Base-by-base conservation (phyloP, 768 basidiomycete genomes). In the Rhodotorula toruloides region DNA sequence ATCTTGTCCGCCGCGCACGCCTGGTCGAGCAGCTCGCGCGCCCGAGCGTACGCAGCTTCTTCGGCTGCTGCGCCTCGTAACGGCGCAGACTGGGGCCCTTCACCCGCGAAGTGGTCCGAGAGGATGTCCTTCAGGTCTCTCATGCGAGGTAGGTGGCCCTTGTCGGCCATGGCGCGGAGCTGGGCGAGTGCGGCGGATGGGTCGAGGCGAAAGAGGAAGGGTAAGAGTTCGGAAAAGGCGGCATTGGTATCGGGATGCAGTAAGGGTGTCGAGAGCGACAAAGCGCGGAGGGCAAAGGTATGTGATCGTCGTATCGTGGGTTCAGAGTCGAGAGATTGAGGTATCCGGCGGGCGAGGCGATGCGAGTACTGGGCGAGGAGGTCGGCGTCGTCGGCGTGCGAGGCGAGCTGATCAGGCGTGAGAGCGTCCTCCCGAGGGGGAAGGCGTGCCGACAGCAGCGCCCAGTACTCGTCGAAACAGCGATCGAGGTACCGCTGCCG, bases 21-120 rank as follows among this genome's bases (percentile, higher is more conserved):
- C 27, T 48, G 50, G 50, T 67, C 66, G 56, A 67, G 66, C 9
- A 67, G 37, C 0, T 11, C 0, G 19, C 56, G 55, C 27, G 66
- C 66, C 14, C 58, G 61, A 0, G 61, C 52, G 52, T 67, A 67
- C 25, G 54, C 65, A 27, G 60, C 65, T 31, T 52, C 50, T 3
- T 31, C 61, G 29, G 32, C 36, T 14, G 22, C 32, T 11, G n/a
- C 50, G 39, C 0, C 50, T 12, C 7, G 29, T 2, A n/a, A 13
- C 27, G 48, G 25, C 14, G 40, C 25, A 1, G 43, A 32, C 9
- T 54, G 44, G 22, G 17, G 54, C 37, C 39, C n/a, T n/a, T n/a
- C n/a, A n/a, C n/a, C 34, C 31, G 46, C 62, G 56, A 43, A 58
- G 43, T 36, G 50, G 19, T 56, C 47, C 34, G 32, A 13, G 42